These are phyloP conservation scores for Venturiaceae sp. DNA, from an alignment of 2,329 filamentous ascomycete genomes.

Conservation along the genomic window DNA sequence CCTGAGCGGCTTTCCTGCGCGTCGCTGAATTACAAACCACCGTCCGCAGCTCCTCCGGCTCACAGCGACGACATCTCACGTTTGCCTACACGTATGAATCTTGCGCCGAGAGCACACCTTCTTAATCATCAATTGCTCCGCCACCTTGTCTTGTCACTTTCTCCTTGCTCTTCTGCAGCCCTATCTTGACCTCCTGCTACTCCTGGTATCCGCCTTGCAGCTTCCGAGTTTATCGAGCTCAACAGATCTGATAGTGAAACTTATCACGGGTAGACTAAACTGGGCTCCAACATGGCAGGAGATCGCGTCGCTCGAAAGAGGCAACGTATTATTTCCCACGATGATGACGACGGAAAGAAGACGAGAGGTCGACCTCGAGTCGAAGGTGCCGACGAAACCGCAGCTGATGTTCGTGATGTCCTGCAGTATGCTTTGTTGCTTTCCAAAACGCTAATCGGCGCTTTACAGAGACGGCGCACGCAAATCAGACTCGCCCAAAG, in stretches of 20 bases:
- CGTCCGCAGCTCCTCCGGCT: not conserved
- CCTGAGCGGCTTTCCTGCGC: not conserved
- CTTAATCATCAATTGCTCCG: not conserved
- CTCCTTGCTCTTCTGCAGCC: not conserved
- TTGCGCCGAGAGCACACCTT: not conserved
- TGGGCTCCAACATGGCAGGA: not conserved
- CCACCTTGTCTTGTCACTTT: not conserved
- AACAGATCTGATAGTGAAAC: not conserved
- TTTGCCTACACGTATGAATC: not conserved
- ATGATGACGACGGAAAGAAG: constrained; percentile 33
- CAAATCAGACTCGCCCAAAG: constrained; percentile 82
- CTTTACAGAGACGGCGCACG: constrained; percentile 60
- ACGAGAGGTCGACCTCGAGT: constrained; percentile 65
- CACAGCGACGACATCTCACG: too few relatives aligned
- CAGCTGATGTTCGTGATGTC: constrained; percentile 58
- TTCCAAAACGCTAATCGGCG: not conserved
- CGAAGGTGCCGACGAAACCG: constrained; percentile 67
- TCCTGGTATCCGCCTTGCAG: not conserved
- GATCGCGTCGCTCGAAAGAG: constrained; percentile 3
- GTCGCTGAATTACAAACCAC: not conserved
- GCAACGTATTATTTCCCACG: not conserved
- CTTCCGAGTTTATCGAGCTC: not conserved
- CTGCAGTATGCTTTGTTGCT: constrained; percentile 6
- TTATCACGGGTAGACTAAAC: not conserved
- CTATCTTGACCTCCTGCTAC: not conserved